A percentile compares a stretch with the other conserved stretches of the same genome.
phyloP scores from a whole-genome alignment of 2,329 filamentous ascomycete species.

The Pseudopithomyces maydicus region DNA sequence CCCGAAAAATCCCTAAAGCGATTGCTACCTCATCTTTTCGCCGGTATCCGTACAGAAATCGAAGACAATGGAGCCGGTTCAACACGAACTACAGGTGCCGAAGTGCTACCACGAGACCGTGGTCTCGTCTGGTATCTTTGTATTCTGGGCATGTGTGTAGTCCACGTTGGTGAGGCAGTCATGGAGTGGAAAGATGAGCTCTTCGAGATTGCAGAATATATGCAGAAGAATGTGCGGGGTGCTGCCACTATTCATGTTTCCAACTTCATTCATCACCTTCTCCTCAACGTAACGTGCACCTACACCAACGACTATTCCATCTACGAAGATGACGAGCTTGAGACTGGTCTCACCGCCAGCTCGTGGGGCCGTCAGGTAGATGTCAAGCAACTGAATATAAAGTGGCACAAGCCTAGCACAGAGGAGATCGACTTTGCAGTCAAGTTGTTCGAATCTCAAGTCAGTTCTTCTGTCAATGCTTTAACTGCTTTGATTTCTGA shows the following conservation, averaged over 20 bases:
- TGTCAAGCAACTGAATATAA: conserved; percentile 77
- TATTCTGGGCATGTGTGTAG: conserved; percentile 96
- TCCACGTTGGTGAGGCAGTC: conserved; percentile 90
- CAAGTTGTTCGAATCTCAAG: conserved; percentile 85
- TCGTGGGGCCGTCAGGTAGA: conserved; percentile 86
- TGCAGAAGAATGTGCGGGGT: conserved; percentile 94
- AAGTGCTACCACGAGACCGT: conserved; percentile 89
- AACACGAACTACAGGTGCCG: conserved; percentile 88
- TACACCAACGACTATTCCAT: conserved; percentile 90
- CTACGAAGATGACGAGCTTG: conserved; percentile 78
- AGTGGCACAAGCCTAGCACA: conserved; percentile 84
- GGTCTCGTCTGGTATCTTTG: conserved; percentile 96
- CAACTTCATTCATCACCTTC: conserved; percentile 94
- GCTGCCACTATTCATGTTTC: conserved; percentile 95
- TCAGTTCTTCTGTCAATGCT: conserved; percentile 74
- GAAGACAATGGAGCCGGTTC: conserved; percentile 96
- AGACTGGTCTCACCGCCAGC: conserved; percentile 71
- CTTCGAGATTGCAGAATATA: conserved; percentile 89
- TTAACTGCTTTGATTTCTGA: conserved; percentile 81
- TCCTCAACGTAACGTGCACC: conserved; percentile 91
- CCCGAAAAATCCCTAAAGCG: conserved; percentile 91
- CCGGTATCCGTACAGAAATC: conserved; percentile 94
- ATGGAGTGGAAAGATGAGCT: conserved; percentile 87
- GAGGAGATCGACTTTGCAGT: conserved; percentile 88
- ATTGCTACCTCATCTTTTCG: conserved; percentile 86